Conservation (phyloP, 1,139 yeast species). For the Candida labiduridarum region DNA sequence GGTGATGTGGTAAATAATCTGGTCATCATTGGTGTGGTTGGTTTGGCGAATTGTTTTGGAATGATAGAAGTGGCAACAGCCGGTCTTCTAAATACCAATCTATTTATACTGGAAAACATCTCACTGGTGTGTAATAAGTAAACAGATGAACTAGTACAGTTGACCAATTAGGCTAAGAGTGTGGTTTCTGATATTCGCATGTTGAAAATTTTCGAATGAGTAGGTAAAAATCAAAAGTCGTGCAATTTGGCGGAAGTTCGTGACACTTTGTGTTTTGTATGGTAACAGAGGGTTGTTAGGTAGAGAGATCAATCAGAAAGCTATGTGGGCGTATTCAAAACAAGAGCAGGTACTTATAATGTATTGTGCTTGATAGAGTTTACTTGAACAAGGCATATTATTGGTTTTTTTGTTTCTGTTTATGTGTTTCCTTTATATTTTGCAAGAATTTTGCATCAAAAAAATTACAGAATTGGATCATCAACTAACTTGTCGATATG, state of each 20-base stretch:
- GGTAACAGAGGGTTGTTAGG: not conserved
- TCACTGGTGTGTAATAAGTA: not conserved
- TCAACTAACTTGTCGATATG: too few relatives aligned
- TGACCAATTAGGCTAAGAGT: not conserved
- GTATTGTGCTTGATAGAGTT: too few relatives aligned
- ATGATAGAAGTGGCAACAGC: not conserved
- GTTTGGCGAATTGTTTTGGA: not conserved
- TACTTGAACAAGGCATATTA: too few relatives aligned
- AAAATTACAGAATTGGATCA: too few relatives aligned
- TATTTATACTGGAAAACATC: constrained; percentile 6
- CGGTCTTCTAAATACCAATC: not conserved
- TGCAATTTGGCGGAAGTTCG: not conserved
- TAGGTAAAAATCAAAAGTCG: not conserved
- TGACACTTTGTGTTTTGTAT: not conserved
- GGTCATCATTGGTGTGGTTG: not conserved
- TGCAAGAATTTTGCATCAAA: too few relatives aligned
- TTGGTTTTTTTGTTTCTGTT: too few relatives aligned
- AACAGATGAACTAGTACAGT: not conserved
- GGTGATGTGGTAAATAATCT: constrained; percentile 3
- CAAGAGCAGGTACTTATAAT: too few relatives aligned
- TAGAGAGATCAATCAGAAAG: not conserved
- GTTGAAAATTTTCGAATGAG: constrained; percentile 1
- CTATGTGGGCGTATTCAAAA: not conserved
- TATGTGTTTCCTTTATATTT: too few relatives aligned
- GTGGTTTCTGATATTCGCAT: constrained; percentile 5